A percentile compares a stretch with the other conserved stretches of the same genome.
These are phyloP conservation scores for Leucosporidium scottii DNA, from an alignment of 768 basidiomycete species.

Conservation along the genomic window DNA sequence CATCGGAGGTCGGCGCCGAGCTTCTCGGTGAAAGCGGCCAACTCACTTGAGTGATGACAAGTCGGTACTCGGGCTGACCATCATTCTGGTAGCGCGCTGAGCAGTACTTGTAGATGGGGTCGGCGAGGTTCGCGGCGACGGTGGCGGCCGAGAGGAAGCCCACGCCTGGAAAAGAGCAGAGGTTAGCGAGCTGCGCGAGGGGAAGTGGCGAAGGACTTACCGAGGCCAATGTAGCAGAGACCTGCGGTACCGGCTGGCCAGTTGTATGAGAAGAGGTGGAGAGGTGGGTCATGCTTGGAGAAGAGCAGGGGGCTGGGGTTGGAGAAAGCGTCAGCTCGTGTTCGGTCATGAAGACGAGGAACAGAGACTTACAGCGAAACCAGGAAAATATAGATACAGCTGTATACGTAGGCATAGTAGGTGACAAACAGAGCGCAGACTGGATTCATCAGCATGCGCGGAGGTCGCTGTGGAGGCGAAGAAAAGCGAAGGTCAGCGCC, in stretches of 20 bases:
- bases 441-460: constrained; percentile 10
- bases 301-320: constrained; percentile 6
- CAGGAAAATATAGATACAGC: constrained; percentile 14
- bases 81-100: background rate
- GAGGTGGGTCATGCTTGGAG: background rate
- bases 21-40: no score
- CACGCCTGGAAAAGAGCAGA: background rate
- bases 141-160: constrained; percentile 1
- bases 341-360: no score
- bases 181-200: background rate
- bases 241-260: constrained; percentile 2
- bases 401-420: constrained; percentile 12
- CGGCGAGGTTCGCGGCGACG: background rate
- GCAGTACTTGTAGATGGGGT: background rate
- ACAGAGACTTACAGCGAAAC: background rate
- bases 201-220: background rate
- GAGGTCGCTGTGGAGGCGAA: background rate
- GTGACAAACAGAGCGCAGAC: constrained; percentile 6
- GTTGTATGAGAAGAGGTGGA: background rate
- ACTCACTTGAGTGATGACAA: constrained; percentile 8
- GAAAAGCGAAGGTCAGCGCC: no score
- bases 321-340: background rate
- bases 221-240: constrained; percentile 6
- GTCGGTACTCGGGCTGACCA: constrained; percentile 13
- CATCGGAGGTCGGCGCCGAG: background rate